Conservation (phyloP, 2,329 filamentous ascomycete genomes). For the Tolypocladium ophioglossoides region DNA sequence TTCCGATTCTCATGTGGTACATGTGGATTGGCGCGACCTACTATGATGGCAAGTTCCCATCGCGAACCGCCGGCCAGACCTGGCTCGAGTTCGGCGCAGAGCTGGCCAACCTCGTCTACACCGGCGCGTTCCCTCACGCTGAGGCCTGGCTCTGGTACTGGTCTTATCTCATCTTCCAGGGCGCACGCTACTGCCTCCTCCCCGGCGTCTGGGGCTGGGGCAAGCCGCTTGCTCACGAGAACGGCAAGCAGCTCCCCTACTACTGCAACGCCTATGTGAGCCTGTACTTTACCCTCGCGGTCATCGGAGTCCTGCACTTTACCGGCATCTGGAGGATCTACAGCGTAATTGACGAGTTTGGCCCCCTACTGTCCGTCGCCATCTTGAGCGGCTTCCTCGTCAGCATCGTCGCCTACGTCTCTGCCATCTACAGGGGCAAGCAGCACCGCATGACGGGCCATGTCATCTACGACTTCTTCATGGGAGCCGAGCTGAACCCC, state of each 20-base stretch:
- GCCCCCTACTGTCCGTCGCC: slow-evolving; percentile 82
- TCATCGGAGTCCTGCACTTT: slow-evolving; percentile 65
- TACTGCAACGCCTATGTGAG: slow-evolving; percentile 87
- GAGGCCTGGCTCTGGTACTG: slow-evolving; percentile 93
- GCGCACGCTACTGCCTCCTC: slow-evolving; percentile 68
- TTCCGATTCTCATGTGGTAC: slow-evolving; percentile 96
- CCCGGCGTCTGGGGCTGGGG: slow-evolving; percentile 83
- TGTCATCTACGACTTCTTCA: slow-evolving; percentile 80
- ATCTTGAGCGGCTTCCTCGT: slow-evolving; percentile 85
- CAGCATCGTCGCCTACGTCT: slow-evolving; percentile 75
- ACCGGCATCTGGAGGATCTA: slow-evolving; percentile 81
- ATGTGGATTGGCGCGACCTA: slow-evolving; percentile 97
- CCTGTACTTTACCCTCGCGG: slow-evolving; percentile 74
- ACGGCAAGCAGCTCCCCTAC: slow-evolving; percentile 80
- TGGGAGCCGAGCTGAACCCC: slow-evolving; percentile 80
- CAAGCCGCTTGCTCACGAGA: slow-evolving; percentile 73
- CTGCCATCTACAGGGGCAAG: slow-evolving; percentile 67
- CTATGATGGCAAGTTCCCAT: slow-evolving; percentile 76
- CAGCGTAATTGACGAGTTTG: slow-evolving; percentile 90
- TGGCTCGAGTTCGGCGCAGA: slow-evolving; percentile 62
- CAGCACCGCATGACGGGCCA: slow-evolving; percentile 92
- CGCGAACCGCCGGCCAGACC: slow-evolving; percentile 53
- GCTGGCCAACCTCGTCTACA: slow-evolving; percentile 63
- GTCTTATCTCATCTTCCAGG: slow-evolving; percentile 82
- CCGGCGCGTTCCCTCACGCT: slow-evolving; percentile 70